These are phyloP conservation scores for Persicaria maculosa DNA, from an alignment of 148 eudicot species.

Conservation along the genomic window DNA sequence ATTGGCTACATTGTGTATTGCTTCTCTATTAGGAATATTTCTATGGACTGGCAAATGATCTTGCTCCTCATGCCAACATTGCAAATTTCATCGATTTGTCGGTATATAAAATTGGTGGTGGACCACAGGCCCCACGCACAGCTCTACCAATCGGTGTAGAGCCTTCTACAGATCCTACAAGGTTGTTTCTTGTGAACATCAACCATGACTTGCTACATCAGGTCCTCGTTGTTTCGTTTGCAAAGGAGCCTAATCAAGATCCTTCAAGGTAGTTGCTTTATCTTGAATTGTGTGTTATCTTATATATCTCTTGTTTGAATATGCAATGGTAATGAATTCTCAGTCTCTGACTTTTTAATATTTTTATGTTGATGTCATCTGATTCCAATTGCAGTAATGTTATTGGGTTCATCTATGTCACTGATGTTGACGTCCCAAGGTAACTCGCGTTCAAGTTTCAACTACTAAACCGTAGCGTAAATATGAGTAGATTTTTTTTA, in stretches of 20 bases:
- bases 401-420: slow-evolving; percentile 82
- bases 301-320: neutral
- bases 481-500: neutral
- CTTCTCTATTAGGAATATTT: slow-evolving; percentile 66
- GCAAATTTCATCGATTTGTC: slow-evolving; percentile 66
- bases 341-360: too few relatives aligned
- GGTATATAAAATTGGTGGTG: slow-evolving; percentile 79
- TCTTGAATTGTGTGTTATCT: neutral
- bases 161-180: slow-evolving; percentile 81
- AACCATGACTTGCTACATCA: slow-evolving; percentile 71
- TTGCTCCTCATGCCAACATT: slow-evolving; percentile 79
- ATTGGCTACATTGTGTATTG: neutral
- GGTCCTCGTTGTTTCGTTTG: slow-evolving; percentile 85
- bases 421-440: slow-evolving; percentile 78
- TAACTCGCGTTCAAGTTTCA: slow-evolving; percentile 11
- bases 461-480: too few relatives aligned
- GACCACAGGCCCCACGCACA: slow-evolving; percentile 93
- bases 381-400: slow-evolving; percentile 54
- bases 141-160: slow-evolving; percentile 96
- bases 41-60: slow-evolving; percentile 84
- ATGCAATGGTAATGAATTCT: neutral
- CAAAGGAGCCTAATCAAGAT: slow-evolving; percentile 81
- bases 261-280: slow-evolving; percentile 52
- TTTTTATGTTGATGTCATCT: slow-evolving; percentile 1
- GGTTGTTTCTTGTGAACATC: slow-evolving; percentile 66